A percentile compares a stretch with the other conserved stretches of the same genome.
These are phyloP conservation scores for Tricholoma sp. DNA, from an alignment of 768 basidiomycete genomes.

Conservation along the genomic window DNA sequence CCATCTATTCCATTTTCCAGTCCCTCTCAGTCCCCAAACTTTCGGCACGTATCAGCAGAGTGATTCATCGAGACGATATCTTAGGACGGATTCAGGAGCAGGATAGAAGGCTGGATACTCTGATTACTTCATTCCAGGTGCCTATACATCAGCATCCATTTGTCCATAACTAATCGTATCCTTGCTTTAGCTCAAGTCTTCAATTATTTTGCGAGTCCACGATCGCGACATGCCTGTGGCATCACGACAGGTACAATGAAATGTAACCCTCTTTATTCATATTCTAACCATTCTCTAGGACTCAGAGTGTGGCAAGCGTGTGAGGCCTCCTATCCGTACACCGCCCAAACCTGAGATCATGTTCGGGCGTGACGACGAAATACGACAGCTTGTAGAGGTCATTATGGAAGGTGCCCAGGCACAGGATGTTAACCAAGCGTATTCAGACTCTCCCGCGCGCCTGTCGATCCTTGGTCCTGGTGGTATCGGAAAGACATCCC, in stretches of 20 bases:
- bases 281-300: not conserved
- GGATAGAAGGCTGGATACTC: slow-evolving; percentile 21
- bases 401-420: slow-evolving; percentile 6
- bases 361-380: slow-evolving; percentile 21
- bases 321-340: not conserved
- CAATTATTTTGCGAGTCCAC: slow-evolving; percentile 8
- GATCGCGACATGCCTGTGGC: not conserved
- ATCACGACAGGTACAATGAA: not conserved
- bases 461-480: slow-evolving; percentile 27
- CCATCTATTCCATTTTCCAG: slow-evolving; percentile 15
- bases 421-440: not conserved
- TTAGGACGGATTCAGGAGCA: slow-evolving; percentile 15
- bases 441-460: slow-evolving; percentile 1
- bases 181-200: slow-evolving; percentile 8
- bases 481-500: slow-evolving; percentile 29
- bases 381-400: slow-evolving; percentile 13
- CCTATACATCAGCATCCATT: too few relatives aligned
- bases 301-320: not conserved
- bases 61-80: slow-evolving; percentile 17
- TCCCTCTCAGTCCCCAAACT: slow-evolving; percentile 7
- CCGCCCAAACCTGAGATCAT: slow-evolving; percentile 16
- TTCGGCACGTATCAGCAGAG: slow-evolving; percentile 12
- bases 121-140: slow-evolving; percentile 24
- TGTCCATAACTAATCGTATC: too few relatives aligned
- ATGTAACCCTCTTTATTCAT: not conserved